A percentile compares a stretch with the other conserved stretches of the same genome.
Conservation (phyloP, 2,329 filamentous ascomycete species). For the Pseudopithomyces maydicus region DNA sequence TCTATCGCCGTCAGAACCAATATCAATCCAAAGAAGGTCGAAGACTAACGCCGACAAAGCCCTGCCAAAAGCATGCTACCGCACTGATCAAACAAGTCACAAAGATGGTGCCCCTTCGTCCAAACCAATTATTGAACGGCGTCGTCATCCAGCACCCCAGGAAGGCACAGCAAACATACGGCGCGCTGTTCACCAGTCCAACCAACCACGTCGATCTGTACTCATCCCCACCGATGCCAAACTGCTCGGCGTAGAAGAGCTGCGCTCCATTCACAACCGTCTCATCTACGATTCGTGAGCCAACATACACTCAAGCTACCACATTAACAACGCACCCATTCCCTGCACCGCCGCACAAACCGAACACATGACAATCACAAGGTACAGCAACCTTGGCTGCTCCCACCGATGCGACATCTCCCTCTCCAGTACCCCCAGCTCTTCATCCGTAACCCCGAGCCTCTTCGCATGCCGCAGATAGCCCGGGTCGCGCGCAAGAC, state of each 20-base stretch:
- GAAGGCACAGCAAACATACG: slow-evolving; percentile 70
- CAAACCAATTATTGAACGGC: slow-evolving; percentile 72
- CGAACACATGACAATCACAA: slow-evolving; percentile 67
- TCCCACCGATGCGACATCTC: slow-evolving; percentile 71
- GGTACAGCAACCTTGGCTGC: slow-evolving; percentile 67
- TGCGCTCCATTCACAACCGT: slow-evolving; percentile 63
- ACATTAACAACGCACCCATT: slow-evolving; percentile 54
- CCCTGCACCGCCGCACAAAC: slow-evolving; percentile 71
- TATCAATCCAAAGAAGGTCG: background rate
- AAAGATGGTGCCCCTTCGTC: slow-evolving; percentile 76
- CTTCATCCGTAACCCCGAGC: slow-evolving; percentile 59
- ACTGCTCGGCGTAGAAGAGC: slow-evolving; percentile 66
- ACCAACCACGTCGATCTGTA: slow-evolving; percentile 62
- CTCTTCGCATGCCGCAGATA: slow-evolving; percentile 18
- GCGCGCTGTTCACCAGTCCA: slow-evolving; percentile 66
- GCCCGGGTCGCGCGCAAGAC: slow-evolving; percentile 31
- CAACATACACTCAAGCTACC: no score
- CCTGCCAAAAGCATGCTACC: slow-evolving; percentile 62
- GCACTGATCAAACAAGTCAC: slow-evolving; percentile 73
- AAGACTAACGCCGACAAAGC: slow-evolving; percentile 60
- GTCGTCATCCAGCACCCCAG: slow-evolving; percentile 75
- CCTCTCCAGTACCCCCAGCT: slow-evolving; percentile 60
- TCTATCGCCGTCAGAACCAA: slow-evolving; percentile 31
- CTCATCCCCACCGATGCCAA: slow-evolving; percentile 60
- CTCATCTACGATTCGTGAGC: slow-evolving; percentile 54